Conservation (phyloP, 805 yeast genomes). For the Blastobotrys chiropterorum region DNA sequence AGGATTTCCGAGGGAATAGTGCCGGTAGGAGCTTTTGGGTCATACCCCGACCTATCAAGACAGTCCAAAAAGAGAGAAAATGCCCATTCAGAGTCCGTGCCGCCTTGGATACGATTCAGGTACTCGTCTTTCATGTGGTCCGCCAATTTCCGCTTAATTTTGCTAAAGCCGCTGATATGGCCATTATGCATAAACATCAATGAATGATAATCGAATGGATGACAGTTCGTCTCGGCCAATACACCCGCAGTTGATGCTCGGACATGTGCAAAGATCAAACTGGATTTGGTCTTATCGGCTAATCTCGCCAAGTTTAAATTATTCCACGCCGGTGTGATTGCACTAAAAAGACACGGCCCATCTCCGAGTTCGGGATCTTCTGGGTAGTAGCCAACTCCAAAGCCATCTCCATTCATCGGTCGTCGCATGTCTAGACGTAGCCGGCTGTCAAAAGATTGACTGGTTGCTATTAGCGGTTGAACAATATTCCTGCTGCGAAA, state of each 20-base stretch:
- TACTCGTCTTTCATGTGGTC: constrained; percentile 73
- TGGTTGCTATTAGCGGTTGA: constrained; percentile 6
- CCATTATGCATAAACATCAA: constrained; percentile 98
- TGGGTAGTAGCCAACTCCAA: constrained; percentile 90
- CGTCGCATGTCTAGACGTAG: constrained; percentile 80
- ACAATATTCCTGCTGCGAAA: background rate
- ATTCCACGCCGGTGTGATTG: constrained; percentile 97
- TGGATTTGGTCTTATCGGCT: constrained; percentile 81
- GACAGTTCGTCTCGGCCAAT: constrained; percentile 91
- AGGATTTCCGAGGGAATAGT: constrained; percentile 44
- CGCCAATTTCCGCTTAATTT: constrained; percentile 67
- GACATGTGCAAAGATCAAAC: constrained; percentile 88
- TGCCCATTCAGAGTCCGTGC: constrained; percentile 93
- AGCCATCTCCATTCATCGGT: constrained; percentile 97
- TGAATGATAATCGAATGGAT: constrained; percentile 84
- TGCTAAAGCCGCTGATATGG: constrained; percentile 57
- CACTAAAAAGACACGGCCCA: constrained; percentile 89
- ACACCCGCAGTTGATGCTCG: constrained; percentile 95
- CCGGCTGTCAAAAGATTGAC: constrained; percentile 86
- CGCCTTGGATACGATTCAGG: constrained; percentile 78
- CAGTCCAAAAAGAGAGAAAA: constrained; percentile 84
- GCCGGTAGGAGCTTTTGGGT: constrained; percentile 53
- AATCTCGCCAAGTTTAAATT: constrained; percentile 81
- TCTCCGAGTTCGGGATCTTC: constrained; percentile 46
- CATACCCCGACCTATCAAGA: constrained; percentile 64